Percentiles rank a stretch among this genome's conserved stretches.
Evolutionary conservation across 169 alveolate genomes (phyloP).

Genomic region (Babesia ovata): DNA sequence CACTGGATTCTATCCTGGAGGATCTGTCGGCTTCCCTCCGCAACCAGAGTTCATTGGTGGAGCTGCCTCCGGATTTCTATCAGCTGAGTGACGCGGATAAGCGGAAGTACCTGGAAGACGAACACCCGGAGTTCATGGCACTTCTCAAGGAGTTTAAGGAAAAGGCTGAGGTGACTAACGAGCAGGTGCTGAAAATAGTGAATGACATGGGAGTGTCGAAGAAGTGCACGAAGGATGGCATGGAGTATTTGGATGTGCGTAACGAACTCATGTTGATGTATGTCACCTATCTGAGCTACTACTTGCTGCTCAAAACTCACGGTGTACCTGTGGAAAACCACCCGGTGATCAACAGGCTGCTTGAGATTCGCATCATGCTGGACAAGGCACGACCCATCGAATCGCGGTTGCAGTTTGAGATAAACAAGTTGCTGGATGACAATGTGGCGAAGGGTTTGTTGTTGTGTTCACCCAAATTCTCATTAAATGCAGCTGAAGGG

Average conservation of each 20-base stretch:
- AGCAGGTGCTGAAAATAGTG: conserved; percentile 61
- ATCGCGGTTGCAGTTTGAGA: conserved; percentile 66
- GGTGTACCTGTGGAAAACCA: conserved; percentile 72
- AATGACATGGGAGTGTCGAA: conserved; percentile 46
- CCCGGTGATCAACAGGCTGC: conserved; percentile 74
- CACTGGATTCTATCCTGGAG: conserved; percentile 41
- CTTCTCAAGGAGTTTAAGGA: conserved; percentile 62
- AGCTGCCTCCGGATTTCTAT: conserved; percentile 45
- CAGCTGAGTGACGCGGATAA: conserved; percentile 40
- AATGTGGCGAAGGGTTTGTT: conserved; percentile 6
- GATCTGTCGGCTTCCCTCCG: conserved; percentile 46
- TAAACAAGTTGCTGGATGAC: conserved; percentile 56
- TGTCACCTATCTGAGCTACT: conserved; percentile 71
- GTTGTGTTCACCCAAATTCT: not conserved
- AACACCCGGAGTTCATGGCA: conserved; percentile 68
- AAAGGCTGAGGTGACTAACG: conserved; percentile 37
- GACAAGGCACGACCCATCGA: conserved; percentile 79
- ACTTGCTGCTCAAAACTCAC: conserved; percentile 71
- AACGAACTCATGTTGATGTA: conserved; percentile 75
- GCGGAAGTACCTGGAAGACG: conserved; percentile 30
- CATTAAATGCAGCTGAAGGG: not conserved
- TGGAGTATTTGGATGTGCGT: conserved; percentile 72
- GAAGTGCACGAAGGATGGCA: conserved; percentile 71
- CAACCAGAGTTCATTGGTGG: conserved; percentile 21
- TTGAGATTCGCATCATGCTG: conserved; percentile 70